Evolutionary conservation across 192 early-diverging fungal genomes (phyloP).

Genomic region (Spinellus fusiger): DNA sequence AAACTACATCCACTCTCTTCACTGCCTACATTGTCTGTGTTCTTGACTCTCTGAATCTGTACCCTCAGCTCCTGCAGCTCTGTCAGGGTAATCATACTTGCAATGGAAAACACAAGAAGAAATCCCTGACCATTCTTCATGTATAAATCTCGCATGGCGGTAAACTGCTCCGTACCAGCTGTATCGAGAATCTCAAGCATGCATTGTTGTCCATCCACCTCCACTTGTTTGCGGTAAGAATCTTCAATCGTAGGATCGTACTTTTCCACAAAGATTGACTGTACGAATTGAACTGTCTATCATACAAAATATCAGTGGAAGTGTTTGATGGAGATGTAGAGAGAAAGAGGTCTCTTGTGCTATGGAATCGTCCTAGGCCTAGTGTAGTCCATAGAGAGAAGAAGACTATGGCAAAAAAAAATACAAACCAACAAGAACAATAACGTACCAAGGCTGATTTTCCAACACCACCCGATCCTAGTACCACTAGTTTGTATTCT

Average conservation of each 20-base stretch:
- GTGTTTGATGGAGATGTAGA: background rate
- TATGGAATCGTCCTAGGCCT: too few relatives aligned
- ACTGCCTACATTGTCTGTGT: conserved; percentile 52
- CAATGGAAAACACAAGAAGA: conserved; percentile 82
- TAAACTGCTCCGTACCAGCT: conserved; percentile 66
- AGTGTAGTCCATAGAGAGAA: too few relatives aligned
- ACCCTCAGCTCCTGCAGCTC: conserved; percentile 69
- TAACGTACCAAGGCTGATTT: conserved; percentile 73
- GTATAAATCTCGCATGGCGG: conserved; percentile 80
- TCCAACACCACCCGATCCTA: conserved; percentile 86
- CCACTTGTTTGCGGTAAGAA: conserved; percentile 81
- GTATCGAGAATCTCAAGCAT: conserved; percentile 90
- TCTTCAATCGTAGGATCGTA: conserved; percentile 96
- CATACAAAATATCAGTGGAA: background rate
- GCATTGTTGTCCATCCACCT: conserved; percentile 74
- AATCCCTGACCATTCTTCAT: conserved; percentile 91
- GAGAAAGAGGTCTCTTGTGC: background rate
- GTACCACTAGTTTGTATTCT: conserved; percentile 94
- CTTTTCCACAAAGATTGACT: conserved; percentile 85
- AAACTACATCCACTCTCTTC: too few relatives aligned
- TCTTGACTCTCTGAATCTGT: conserved; percentile 79
- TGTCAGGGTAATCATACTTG: conserved; percentile 62
- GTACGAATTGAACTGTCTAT: conserved; percentile 85
- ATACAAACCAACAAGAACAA: conserved; percentile 36
- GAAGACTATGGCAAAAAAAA: background rate